Conservation (phyloP, 2,329 filamentous ascomycete genomes). For the Sporothrix humicola region DNA sequence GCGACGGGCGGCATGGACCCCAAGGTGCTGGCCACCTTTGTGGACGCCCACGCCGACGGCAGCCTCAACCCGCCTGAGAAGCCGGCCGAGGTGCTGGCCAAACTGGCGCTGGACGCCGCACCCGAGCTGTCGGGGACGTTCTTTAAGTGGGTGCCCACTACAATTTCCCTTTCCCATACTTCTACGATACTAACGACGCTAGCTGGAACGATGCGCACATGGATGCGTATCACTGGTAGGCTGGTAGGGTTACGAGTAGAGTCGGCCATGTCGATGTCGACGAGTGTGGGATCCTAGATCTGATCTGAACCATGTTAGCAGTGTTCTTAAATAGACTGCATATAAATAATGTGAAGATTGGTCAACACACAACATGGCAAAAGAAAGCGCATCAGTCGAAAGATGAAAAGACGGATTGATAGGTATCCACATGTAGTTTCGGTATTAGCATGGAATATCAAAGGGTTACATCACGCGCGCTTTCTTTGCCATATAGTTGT, state of each 20-base stretch:
- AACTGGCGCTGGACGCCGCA: conserved; percentile 69
- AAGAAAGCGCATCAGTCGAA: conserved; percentile 69
- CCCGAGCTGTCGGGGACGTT: conserved; percentile 76
- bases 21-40: conserved; percentile 70
- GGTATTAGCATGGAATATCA: conserved; percentile 80
- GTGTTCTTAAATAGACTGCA: conserved; percentile 28
- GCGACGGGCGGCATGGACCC: conserved; percentile 57
- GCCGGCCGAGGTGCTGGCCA: conserved; percentile 85
- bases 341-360: conserved; percentile 32
- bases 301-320: conserved; percentile 22
- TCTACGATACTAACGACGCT: conserved; percentile 23
- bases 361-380: conserved; percentile 41
- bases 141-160: conserved; percentile 61
- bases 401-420: conserved; percentile 77
- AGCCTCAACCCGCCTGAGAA: conserved; percentile 79
- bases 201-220: conserved; percentile 63
- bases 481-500: conserved; percentile 41
- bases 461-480: conserved; percentile 65
- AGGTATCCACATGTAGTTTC: conserved; percentile 70
- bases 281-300: neutral
- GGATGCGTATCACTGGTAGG: conserved; percentile 48
- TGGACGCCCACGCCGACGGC: conserved; percentile 70
- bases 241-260: neutral
- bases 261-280: neutral
- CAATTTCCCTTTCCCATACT: neutral